Conservation (phyloP, 2,329 filamentous ascomycete genomes). For the Colletotrichum endophyticum region DNA sequence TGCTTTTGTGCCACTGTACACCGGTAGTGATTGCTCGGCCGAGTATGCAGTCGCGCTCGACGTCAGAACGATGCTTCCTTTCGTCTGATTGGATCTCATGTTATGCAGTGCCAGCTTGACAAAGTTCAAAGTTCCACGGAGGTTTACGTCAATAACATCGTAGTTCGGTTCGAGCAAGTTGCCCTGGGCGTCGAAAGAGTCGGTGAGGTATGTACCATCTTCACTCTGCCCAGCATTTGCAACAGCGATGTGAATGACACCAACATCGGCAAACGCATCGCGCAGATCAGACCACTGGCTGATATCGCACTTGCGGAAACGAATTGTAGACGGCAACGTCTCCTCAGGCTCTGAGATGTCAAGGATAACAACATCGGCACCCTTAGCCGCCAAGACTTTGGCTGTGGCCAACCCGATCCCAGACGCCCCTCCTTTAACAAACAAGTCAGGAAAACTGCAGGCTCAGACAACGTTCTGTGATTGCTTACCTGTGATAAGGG, state of each 20-base stretch:
- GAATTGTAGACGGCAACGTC: background rate
- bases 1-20: slow-evolving; percentile 30
- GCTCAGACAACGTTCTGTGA: background rate
- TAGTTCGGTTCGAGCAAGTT: slow-evolving; percentile 9
- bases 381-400: background rate
- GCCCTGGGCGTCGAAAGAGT: background rate
- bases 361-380: background rate
- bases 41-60: slow-evolving; percentile 39
- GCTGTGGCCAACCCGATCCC: background rate
- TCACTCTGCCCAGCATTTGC: background rate
- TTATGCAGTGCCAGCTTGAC: slow-evolving; percentile 34
- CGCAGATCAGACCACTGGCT: background rate
- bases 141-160: slow-evolving; percentile 37
- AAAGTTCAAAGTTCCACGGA: slow-evolving; percentile 32
- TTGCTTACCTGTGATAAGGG: background rate
- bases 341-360: background rate
- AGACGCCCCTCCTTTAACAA: background rate
- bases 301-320: background rate
- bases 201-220: background rate
- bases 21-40: slow-evolving; percentile 38
- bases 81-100: slow-evolving; percentile 26
- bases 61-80: slow-evolving; percentile 43
- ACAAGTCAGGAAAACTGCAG: background rate
- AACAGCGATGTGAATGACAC: background rate
- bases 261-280: background rate